These are phyloP conservation scores for Tripidium arundinaceum DNA, from an alignment of 202 grass and related monocot genomes.

Conservation along the genomic window DNA sequence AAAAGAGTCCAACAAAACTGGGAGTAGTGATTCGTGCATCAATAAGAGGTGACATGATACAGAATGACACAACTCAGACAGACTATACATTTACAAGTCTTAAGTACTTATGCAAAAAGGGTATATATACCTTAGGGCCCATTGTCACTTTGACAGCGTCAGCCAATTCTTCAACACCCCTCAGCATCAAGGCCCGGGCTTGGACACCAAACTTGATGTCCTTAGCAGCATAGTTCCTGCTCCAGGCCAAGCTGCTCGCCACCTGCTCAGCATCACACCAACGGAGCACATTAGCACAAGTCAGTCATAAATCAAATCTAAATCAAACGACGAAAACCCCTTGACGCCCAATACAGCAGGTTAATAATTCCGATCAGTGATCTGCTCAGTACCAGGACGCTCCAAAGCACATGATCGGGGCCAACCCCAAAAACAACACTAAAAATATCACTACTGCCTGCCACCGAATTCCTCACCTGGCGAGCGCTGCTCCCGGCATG, in stretches of 20 bases:
- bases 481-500: conserved; percentile 39
- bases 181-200: conserved; percentile 87
- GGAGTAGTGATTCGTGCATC: background rate
- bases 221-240: conserved; percentile 91
- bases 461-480: conserved; percentile 41
- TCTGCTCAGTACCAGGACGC: background rate
- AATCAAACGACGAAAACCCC: background rate
- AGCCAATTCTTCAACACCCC: conserved; percentile 82
- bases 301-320: background rate
- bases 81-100: background rate
- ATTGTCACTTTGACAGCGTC: conserved; percentile 98
- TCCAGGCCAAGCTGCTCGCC: conserved; percentile 80
- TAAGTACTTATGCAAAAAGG: background rate
- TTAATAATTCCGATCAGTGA: background rate
- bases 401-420: background rate
- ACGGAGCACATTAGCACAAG: background rate
- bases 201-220: conserved; percentile 96
- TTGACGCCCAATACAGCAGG: conserved; percentile 28
- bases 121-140: conserved; percentile 75
- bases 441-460: background rate
- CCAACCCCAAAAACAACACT: background rate
- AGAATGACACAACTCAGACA: background rate
- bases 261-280: conserved; percentile 39
- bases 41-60: background rate
- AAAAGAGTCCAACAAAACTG: background rate